phyloP scores from a whole-genome alignment of 2,329 filamentous ascomycete species.

The Leptographium wingfieldii region DNA sequence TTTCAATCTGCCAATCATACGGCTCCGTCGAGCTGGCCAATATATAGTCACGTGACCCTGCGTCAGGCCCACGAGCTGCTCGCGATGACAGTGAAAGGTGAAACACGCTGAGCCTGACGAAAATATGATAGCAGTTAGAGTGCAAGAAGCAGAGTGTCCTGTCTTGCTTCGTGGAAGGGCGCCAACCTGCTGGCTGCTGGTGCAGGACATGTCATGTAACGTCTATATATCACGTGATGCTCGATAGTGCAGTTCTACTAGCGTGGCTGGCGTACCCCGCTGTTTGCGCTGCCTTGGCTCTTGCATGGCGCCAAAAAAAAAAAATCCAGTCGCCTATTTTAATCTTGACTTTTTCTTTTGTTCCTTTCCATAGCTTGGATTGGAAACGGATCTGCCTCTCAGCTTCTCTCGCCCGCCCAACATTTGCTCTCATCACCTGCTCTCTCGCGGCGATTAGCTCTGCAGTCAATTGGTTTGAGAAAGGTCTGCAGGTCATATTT shows the following conservation, averaged over 20 bases:
- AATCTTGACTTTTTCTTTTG: slow-evolving; percentile 4
- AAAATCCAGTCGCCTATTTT: slow-evolving; percentile 5
- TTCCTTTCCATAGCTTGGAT: not conserved
- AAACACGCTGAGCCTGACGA: too few species aligned
- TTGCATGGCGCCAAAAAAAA: slow-evolving; percentile 1
- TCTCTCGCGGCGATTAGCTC: not conserved
- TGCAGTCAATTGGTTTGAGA: not conserved
- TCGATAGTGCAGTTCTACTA: not conserved
- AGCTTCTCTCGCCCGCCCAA: not conserved
- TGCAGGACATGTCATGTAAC: not conserved
- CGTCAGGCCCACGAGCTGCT: not conserved
- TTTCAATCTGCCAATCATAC: slow-evolving; percentile 6
- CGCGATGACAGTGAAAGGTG: not conserved
- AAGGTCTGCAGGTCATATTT: not conserved
- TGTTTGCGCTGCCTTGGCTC: not conserved
- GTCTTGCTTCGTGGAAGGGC: too few species aligned
- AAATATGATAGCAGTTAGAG: too few species aligned
- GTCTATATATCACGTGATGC: not conserved
- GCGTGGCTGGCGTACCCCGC: not conserved
- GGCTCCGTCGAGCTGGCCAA: not conserved
- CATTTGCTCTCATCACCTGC: not conserved
- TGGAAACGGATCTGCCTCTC: not conserved
- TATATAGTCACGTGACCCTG: slow-evolving; percentile 4
- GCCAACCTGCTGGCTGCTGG: not conserved
- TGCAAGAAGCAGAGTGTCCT: too few species aligned